Evolutionary conservation across 2,329 filamentous ascomycete species (phyloP).

Genomic region (Botrytis pseudocinerea): DNA sequence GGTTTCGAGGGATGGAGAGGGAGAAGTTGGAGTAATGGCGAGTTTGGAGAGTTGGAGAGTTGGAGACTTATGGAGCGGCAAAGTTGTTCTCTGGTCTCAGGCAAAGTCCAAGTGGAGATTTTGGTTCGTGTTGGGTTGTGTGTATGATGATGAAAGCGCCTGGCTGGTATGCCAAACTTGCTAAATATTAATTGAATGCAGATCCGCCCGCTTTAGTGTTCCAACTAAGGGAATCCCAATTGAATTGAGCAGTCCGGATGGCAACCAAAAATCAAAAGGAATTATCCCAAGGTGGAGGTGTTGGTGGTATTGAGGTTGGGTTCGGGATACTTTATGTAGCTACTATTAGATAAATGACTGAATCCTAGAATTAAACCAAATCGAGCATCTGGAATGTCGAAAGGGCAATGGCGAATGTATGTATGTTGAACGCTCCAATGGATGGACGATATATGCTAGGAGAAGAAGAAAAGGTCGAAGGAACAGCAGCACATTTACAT

Average conservation of each 20-base stretch:
- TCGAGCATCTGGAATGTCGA: too few relatives aligned
- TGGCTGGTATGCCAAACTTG: conserved; percentile 5
- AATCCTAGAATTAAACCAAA: neutral
- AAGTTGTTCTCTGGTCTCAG: neutral
- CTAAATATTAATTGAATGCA: conserved; percentile 20
- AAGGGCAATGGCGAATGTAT: too few relatives aligned
- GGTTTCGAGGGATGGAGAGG: conserved; percentile 27
- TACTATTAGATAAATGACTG: neutral
- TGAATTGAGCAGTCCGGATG: neutral
- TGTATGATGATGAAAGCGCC: conserved; percentile 5
- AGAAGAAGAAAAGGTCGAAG: neutral
- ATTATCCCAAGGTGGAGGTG: neutral
- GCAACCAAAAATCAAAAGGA: neutral
- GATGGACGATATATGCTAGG: neutral
- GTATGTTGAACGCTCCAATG: too few relatives aligned
- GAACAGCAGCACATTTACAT: neutral
- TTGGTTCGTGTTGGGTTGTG: conserved; percentile 13
- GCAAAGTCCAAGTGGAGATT: conserved; percentile 15
- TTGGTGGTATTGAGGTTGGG: neutral
- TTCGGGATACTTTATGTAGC: neutral
- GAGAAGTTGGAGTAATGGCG: conserved; percentile 24
- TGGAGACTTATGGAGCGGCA: conserved; percentile 7
- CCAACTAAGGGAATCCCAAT: neutral
- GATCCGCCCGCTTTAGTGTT: conserved; percentile 21
- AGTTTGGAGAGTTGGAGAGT: conserved; percentile 8